Evolutionary conservation across 2,329 filamentous ascomycete species (phyloP), one percentile per base, ranked within the genome.

Genomic region (Fusarium sp.): DNA sequence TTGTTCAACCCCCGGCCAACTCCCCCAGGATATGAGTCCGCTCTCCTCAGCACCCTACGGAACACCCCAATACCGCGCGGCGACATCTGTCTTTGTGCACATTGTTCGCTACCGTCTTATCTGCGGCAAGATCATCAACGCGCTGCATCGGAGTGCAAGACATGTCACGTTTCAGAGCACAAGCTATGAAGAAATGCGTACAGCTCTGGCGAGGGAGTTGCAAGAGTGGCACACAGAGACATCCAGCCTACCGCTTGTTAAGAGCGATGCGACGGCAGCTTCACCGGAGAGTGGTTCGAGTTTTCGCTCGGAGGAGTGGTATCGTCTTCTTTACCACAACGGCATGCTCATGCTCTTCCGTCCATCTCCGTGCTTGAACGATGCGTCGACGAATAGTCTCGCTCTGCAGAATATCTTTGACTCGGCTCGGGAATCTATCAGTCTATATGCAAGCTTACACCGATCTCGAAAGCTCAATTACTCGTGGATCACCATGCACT

Each of bases 401-500:
- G 58, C 69, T 0, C 58, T 79, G 0, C 76, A 77, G 32, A 72
- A 73, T 19, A 73, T 79, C 13, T 79, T 77, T 41, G 68, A 71
- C 14, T 75, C 78, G 0, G 72, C 78, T 1, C 71, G 73, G 21
- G 69, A 77, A 15, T 68, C 77, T 0, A 79, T 82, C 38, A 72
- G 68, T 2, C 66, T 79, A 0, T 82, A 82, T 47, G 73, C 79
- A 1, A 75, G 72, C 15, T 63, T 82, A 1, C 78, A 81, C 44
- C 74, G 75, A 7, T 78, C 76, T 0, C 71, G 78, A 5, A 77
- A 76, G 41, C 77, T 82, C 52, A 82, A 82, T 61, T 82, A 77
- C 37, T 78, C 76, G 0, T 82, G 80, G 79, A 77, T 82, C 23
- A 80, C 80, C 0, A 73, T 82, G 53, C 80, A 82, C 45, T 73